These are phyloP conservation scores for Tetrapisispora taiwanensis DNA, from an alignment of 805 yeast genomes.

Conservation along the genomic window DNA sequence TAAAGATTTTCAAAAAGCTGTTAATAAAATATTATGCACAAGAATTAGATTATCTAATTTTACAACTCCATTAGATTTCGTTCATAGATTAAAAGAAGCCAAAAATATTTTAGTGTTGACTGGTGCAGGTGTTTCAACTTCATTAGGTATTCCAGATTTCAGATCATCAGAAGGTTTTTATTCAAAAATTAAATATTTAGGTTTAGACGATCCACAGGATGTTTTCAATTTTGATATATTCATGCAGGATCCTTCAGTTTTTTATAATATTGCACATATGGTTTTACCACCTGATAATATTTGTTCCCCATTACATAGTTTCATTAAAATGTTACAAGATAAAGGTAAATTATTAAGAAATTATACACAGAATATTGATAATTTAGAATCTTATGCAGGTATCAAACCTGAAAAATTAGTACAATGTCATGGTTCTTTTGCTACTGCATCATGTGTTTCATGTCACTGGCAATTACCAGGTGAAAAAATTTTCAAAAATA, in stretches of 20 bases:
- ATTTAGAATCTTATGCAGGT: constrained; percentile 72
- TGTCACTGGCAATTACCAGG: constrained; percentile 64
- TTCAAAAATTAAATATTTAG: constrained; percentile 52
- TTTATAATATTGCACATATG: constrained; percentile 75
- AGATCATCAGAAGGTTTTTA: constrained; percentile 80
- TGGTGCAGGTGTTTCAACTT: constrained; percentile 90
- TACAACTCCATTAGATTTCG: constrained; percentile 48
- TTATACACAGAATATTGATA: constrained; percentile 87
- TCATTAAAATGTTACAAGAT: constrained; percentile 61
- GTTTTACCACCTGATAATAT: constrained; percentile 61
- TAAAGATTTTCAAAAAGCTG: constrained; percentile 48
- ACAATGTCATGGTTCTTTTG: constrained; percentile 91
- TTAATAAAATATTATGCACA: constrained; percentile 47
- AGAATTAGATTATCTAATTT: constrained; percentile 47
- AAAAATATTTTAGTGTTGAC: constrained; percentile 62
- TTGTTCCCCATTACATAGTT: constrained; percentile 72
- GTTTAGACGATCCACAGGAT: constrained; percentile 79
- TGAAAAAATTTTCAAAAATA: constrained; percentile 46
- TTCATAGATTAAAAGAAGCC: constrained; percentile 43
- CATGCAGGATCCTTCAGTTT: constrained; percentile 63
- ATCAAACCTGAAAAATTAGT: constrained; percentile 53
- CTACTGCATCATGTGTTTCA: constrained; percentile 72
- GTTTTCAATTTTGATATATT: constrained; percentile 69
- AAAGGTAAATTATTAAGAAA: constrained; percentile 69
- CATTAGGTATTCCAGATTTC: constrained; percentile 86